Conservation (phyloP, 805 yeast species). For the Pichia gijzeniarum region DNA sequence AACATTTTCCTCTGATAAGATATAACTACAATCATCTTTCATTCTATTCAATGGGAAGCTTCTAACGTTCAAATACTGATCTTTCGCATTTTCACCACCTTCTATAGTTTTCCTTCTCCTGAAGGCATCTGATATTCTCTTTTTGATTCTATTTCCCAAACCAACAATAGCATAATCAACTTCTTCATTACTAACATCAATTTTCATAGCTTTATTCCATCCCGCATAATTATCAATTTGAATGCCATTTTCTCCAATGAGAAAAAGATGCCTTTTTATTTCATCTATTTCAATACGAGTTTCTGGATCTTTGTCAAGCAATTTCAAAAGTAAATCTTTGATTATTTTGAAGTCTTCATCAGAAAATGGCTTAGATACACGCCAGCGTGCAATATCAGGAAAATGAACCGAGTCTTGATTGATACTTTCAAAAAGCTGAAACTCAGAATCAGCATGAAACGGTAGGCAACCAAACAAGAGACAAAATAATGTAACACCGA, state of each 20-base stretch:
- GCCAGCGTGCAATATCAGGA: slow-evolving; percentile 39
- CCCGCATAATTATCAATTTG: slow-evolving; percentile 25
- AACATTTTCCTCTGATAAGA: slow-evolving; percentile 14
- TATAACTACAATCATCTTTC: slow-evolving; percentile 15
- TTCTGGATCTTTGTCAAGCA: slow-evolving; percentile 66
- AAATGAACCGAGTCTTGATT: slow-evolving; percentile 52
- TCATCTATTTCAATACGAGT: slow-evolving; percentile 63
- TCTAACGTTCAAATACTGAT: neutral
- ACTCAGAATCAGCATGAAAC: slow-evolving; percentile 81
- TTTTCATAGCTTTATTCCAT: slow-evolving; percentile 34
- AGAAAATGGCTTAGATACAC: slow-evolving; percentile 19
- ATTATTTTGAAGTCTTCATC: slow-evolving; percentile 33
- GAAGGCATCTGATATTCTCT: slow-evolving; percentile 40
- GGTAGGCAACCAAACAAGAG: slow-evolving; percentile 84
- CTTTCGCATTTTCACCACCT: neutral
- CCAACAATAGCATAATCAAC: slow-evolving; percentile 75
- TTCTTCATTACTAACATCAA: slow-evolving; percentile 60
- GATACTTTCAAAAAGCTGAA: slow-evolving; percentile 77
- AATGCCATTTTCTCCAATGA: slow-evolving; percentile 16
- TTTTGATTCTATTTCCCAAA: slow-evolving; percentile 59
- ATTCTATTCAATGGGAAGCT: slow-evolving; percentile 3
- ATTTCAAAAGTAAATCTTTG: slow-evolving; percentile 50
- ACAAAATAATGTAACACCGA: slow-evolving; percentile 89
- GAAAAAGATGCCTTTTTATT: slow-evolving; percentile 73
- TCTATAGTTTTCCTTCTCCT: slow-evolving; percentile 3